phyloP scores from a whole-genome alignment of 2,329 filamentous ascomycete species.

The Aspergillus spinulosporus region DNA sequence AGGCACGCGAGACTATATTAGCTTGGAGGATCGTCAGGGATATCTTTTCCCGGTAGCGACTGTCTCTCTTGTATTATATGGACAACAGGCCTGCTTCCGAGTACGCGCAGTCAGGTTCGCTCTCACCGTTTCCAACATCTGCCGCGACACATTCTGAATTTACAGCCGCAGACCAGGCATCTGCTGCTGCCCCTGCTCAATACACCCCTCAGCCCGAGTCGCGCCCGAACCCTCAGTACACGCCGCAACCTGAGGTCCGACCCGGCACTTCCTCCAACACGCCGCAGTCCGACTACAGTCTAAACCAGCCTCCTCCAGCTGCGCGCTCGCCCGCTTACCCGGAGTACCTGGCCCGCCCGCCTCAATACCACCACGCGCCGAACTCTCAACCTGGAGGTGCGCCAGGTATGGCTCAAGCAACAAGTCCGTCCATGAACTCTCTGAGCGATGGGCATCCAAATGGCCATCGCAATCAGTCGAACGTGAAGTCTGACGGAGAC shows the following conservation, averaged over 20 bases:
- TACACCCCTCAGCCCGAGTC: conserved; percentile 43
- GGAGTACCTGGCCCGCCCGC: conserved; percentile 77
- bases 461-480: conserved; percentile 68
- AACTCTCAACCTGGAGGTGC: conserved; percentile 71
- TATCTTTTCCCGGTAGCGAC: conserved; percentile 21
- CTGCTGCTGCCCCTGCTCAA: conserved; percentile 65
- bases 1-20: conserved; percentile 27
- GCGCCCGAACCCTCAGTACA: conserved; percentile 64
- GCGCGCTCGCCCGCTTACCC: conserved; percentile 82
- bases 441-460: conserved; percentile 74
- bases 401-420: conserved; percentile 96
- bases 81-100: conserved; percentile 66
- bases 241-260: conserved; percentile 77
- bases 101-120: conserved; percentile 88
- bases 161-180: conserved; percentile 82
- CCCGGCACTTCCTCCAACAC: conserved; percentile 68
- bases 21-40: conserved; percentile 27
- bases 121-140: conserved; percentile 56
- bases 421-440: conserved; percentile 89
- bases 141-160: conserved; percentile 74
- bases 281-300: conserved; percentile 84
- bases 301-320: conserved; percentile 68
- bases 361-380: conserved; percentile 71
- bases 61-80: conserved; percentile 49
- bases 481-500: conserved; percentile 89